phyloP scores from a whole-genome alignment of 2,329 filamentous ascomycete genomes.

The Chaetomium olivaceum region DNA sequence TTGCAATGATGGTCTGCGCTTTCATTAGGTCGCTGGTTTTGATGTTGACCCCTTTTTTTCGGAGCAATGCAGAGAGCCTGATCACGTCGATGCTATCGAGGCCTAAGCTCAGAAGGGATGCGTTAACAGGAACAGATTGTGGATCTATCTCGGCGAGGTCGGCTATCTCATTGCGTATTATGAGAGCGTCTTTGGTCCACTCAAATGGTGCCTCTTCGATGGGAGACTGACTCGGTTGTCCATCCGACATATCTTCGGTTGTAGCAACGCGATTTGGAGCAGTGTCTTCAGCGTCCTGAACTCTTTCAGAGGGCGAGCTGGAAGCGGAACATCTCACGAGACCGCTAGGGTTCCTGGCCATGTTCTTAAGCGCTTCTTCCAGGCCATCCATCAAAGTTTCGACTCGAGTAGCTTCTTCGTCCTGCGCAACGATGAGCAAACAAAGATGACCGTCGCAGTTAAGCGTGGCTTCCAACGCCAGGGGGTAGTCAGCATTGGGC shows the following conservation, averaged over 20 bases:
- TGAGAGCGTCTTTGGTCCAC: conserved; percentile 58
- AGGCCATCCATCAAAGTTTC: conserved; percentile 45
- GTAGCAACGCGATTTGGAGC: neutral
- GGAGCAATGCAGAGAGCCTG: conserved; percentile 74
- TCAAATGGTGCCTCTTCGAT: conserved; percentile 42
- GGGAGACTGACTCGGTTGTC: neutral
- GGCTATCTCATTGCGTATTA: conserved; percentile 64
- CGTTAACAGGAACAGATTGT: conserved; percentile 54
- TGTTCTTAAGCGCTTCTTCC: conserved; percentile 35
- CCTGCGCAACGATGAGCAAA: conserved; percentile 59
- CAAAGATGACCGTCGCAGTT: conserved; percentile 48
- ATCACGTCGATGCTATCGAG: conserved; percentile 92
- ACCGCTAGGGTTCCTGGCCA: conserved; percentile 28
- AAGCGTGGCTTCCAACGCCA: conserved; percentile 74
- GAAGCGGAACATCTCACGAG: neutral
- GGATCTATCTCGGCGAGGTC: conserved; percentile 56
- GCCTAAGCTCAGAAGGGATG: conserved; percentile 77
- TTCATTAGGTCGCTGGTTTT: conserved; percentile 78
- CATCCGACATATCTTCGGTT: neutral
- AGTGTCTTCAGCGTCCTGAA: accelerated
- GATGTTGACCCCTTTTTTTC: conserved; percentile 58
- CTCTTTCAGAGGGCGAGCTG: neutral
- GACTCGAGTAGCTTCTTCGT: conserved; percentile 41
- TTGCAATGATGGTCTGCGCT: conserved; percentile 64
- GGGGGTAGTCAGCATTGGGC: conserved; percentile 65